Conservation (phyloP, 140 eudicot genomes). For the Senecio squalidus region DNA sequence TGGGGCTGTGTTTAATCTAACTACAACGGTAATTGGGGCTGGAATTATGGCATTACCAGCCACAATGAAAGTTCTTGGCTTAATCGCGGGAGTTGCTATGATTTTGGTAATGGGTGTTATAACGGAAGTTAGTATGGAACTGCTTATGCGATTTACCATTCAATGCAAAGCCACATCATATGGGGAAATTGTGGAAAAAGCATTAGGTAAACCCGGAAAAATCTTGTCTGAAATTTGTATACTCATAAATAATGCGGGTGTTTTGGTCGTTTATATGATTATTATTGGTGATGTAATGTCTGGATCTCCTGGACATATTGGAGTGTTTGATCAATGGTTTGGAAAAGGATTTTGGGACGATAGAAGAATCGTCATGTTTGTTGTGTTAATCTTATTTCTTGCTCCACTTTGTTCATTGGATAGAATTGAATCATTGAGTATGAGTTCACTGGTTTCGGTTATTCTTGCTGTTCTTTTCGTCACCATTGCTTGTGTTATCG, state of each 20-base stretch:
- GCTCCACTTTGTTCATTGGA: slow-evolving; percentile 80
- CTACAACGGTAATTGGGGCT: slow-evolving; percentile 86
- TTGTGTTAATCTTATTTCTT: slow-evolving; percentile 53
- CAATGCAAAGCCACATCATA: slow-evolving; percentile 70
- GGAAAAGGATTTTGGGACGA: slow-evolving; percentile 92
- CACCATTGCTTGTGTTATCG: slow-evolving; percentile 43
- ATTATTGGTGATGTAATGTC: slow-evolving; percentile 94
- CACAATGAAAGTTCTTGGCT: slow-evolving; percentile 85
- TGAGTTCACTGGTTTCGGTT: slow-evolving; percentile 82
- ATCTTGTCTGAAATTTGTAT: slow-evolving; percentile 62
- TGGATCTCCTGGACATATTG: slow-evolving; percentile 62
- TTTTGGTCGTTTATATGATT: slow-evolving; percentile 77
- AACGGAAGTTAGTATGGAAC: slow-evolving; percentile 70
- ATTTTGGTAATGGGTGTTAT: slow-evolving; percentile 68
- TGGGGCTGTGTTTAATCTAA: slow-evolving; percentile 81
- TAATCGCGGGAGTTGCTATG: slow-evolving; percentile 48
- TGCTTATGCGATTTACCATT: slow-evolving; percentile 61
- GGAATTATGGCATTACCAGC: slow-evolving; percentile 99
- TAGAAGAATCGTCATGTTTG: slow-evolving; percentile 50
- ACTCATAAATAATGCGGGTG: slow-evolving; percentile 73
- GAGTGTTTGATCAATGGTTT: slow-evolving; percentile 78
- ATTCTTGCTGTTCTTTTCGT: slow-evolving; percentile 83
- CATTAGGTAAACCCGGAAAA: slow-evolving; percentile 63
- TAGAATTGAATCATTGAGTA: slow-evolving; percentile 75
- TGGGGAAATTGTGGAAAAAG: slow-evolving; percentile 78